A percentile compares a stretch with the other conserved stretches of the same genome.
Conservation (phyloP, 768 basidiomycete species). For the Sutorius australiensis region DNA sequence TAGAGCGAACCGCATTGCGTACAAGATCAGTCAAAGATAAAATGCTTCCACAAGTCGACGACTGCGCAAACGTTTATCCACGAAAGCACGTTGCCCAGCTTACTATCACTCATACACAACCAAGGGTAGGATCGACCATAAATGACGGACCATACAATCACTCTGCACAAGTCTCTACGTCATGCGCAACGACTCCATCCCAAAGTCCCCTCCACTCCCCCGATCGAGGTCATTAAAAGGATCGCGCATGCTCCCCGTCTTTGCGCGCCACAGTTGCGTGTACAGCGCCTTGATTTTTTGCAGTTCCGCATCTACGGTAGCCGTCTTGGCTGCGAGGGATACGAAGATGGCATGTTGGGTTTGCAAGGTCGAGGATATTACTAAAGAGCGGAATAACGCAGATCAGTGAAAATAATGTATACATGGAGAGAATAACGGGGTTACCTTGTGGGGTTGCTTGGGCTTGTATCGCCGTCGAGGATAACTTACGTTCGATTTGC, state of each 20-base stretch:
- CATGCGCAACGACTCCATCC: constrained; percentile 33
- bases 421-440: constrained; percentile 3
- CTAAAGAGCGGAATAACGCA: constrained; percentile 32
- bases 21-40: too few species aligned
- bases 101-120: background rate
- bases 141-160: background rate
- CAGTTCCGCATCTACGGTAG: constrained; percentile 66
- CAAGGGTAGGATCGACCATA: background rate
- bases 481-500: constrained; percentile 75
- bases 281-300: constrained; percentile 74
- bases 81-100: background rate
- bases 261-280: constrained; percentile 73
- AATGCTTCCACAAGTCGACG: too few species aligned
- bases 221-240: constrained; percentile 61
- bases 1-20: too few species aligned
- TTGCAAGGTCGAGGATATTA: constrained; percentile 71
- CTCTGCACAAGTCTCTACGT: constrained; percentile 5
- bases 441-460: constrained; percentile 75
- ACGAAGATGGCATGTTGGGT: constrained; percentile 78
- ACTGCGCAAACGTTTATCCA: too few species aligned
- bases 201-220: constrained; percentile 42
- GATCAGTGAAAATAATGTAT: background rate
- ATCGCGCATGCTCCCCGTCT: constrained; percentile 79
- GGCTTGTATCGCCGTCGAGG: constrained; percentile 57
- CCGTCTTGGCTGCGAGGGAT: constrained; percentile 71